Percentiles rank a stretch among this genome's conserved stretches.
phyloP scores from a whole-genome alignment of 2,329 filamentous ascomycete species.

The Exophiala bonariae region DNA sequence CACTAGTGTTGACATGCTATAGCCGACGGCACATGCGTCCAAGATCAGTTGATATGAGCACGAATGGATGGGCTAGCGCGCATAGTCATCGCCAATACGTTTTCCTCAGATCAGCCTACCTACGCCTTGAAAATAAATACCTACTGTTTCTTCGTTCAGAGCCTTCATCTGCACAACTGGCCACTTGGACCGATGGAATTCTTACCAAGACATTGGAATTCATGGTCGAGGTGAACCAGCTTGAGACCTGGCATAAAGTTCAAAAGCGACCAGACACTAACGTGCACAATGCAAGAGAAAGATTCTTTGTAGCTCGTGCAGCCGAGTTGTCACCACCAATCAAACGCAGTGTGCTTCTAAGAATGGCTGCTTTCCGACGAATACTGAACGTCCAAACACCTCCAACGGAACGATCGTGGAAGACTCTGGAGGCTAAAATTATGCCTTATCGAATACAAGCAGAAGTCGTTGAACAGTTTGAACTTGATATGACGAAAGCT shows the following conservation, averaged over 20 bases:
- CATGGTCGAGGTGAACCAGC: slow-evolving; percentile 10
- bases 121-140: slow-evolving; percentile 14
- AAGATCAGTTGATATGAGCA: slow-evolving; percentile 3
- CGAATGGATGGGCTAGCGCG: slow-evolving; percentile 11
- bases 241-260: slow-evolving; percentile 16
- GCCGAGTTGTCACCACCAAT: slow-evolving; percentile 39
- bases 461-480: slow-evolving; percentile 24
- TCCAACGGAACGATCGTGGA: slow-evolving; percentile 32
- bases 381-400: slow-evolving; percentile 36
- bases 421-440: slow-evolving; percentile 30
- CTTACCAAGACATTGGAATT: slow-evolving; percentile 15
- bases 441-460: slow-evolving; percentile 27
- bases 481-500: slow-evolving; percentile 7
- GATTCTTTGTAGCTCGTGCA: slow-evolving; percentile 38
- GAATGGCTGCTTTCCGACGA: slow-evolving; percentile 40
- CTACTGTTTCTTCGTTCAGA: slow-evolving; percentile 1
- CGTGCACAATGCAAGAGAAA: slow-evolving; percentile 6
- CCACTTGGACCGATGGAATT: slow-evolving; percentile 12
- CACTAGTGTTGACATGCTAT: background rate
- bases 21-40: slow-evolving; percentile 16
- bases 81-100: slow-evolving; percentile 11
- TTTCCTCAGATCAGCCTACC: slow-evolving; percentile 20
- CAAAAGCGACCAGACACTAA: background rate
- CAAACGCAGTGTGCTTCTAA: slow-evolving; percentile 33
- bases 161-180: background rate